Evolutionary conservation across 208 protist species (phyloP), one percentile per base, ranked within the genome.

Genomic region (Acanthamoeba triangularis): DNA sequence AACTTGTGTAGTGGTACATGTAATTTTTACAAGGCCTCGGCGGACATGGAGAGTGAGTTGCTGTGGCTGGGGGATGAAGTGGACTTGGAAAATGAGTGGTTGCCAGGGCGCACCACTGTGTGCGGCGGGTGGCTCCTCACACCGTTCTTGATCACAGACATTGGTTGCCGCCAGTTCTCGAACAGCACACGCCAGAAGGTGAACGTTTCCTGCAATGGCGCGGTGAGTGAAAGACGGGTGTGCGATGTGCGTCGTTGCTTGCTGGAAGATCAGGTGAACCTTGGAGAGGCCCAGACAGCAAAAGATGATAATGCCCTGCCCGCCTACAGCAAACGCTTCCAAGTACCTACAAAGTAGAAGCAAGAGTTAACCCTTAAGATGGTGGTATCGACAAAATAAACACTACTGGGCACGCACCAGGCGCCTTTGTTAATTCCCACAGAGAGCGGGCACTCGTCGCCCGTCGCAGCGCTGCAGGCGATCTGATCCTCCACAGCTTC

Each of bases 261-360:
- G 69, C 2, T 25, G 3, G 35, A 16, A 3, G 14, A 33, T 78
- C 8, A 65, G n/a, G n/a, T n/a, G n/a, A n/a, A 80, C 72, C 72
- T 52, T 47, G 72, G 72, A 80, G 13, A 80, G 20, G 37, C 72
- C 72, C 72, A 80, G 25, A 37, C 72, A 52, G 37, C 30, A 80
- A 37, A 80, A 80, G 72, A 80, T 80, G 41, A 80, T 80, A 14
- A 80, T 52, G 13, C 72, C 72, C 72, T 80, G 72, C 3, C 72
- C 72, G 33, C 72, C 41, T 0, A 80, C 72, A 10, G 72, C 72
- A 13, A 80, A n/a, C 23, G 37, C 72, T 30, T 80, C 72, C 37
- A 52, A 28, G 3, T 20, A 25, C 69, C 69, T 78, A 16, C n/a
- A 20, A n/a, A n/a, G n/a, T n/a, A n/a, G n/a, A n/a, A 1, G 33